These are phyloP conservation scores for Voacanga thouarsii DNA, from an alignment of 257 asterid species.

Conservation along the genomic window DNA sequence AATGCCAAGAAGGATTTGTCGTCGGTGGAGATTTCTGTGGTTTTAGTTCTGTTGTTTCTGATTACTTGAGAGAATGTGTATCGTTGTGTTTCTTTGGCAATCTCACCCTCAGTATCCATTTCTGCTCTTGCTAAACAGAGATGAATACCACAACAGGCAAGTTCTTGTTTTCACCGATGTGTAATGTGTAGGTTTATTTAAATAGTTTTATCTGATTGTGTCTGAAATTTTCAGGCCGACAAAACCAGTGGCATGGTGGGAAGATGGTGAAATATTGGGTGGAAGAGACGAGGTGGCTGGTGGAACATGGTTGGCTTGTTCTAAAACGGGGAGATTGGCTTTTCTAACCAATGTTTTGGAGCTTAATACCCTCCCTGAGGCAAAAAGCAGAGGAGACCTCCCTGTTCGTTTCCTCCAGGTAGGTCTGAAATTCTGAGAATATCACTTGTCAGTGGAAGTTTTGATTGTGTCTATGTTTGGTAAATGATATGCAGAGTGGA, in stretches of 20 bases:
- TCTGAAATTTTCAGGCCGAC: slow-evolving; percentile 49
- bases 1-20: too few relatives aligned
- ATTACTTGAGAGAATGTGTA: slow-evolving; percentile 46
- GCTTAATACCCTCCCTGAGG: slow-evolving; percentile 44
- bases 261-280: slow-evolving; percentile 54
- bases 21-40: too few relatives aligned
- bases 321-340: slow-evolving; percentile 53
- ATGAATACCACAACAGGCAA: slow-evolving; percentile 74
- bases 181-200: background rate
- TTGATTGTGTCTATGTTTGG: background rate
- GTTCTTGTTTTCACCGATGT: background rate
- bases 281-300: slow-evolving; percentile 72
- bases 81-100: slow-evolving; percentile 70
- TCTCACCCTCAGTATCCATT: slow-evolving; percentile 57
- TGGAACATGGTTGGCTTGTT: slow-evolving; percentile 78
- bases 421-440: background rate
- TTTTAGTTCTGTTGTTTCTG: too few relatives aligned
- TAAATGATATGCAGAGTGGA: slow-evolving; percentile 35
- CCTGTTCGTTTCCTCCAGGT: slow-evolving; percentile 62
- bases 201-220: background rate
- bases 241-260: slow-evolving; percentile 70
- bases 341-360: slow-evolving; percentile 69
- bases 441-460: background rate
- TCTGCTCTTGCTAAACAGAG: slow-evolving; percentile 66
- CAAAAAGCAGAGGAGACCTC: slow-evolving; percentile 67